Evolutionary conservation across 2,329 filamentous ascomycete genomes (phyloP).

Genomic region (Metarhizium humberi): DNA sequence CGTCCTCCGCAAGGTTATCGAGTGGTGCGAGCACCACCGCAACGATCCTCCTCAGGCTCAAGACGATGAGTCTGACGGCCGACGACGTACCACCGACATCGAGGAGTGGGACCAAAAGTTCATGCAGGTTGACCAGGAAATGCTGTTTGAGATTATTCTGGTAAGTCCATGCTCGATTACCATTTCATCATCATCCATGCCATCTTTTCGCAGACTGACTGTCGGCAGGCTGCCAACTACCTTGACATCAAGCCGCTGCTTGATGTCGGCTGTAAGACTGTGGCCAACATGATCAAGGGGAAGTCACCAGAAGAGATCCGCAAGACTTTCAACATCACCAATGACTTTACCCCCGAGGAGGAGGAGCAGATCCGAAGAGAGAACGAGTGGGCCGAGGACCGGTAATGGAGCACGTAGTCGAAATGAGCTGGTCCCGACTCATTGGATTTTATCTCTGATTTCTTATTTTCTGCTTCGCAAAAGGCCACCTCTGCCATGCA

Average conservation of each 20-base stretch:
- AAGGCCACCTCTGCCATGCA: conserved; percentile 1
- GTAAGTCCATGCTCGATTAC: conserved; percentile 40
- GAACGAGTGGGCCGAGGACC: conserved; percentile 87
- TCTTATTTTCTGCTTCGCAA: background rate
- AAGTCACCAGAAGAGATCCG: conserved; percentile 98
- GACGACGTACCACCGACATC: conserved; percentile 98
- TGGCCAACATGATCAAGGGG: conserved; percentile 99
- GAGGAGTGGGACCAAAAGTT: conserved; percentile 99
- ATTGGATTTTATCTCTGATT: background rate
- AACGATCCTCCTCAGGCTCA: conserved; percentile 71
- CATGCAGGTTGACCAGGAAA: conserved; percentile 99
- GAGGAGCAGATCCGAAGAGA: conserved; percentile 94
- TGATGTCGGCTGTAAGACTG: conserved; percentile 92
- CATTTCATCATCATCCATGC: background rate
- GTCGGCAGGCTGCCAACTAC: conserved; percentile 82
- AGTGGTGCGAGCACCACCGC: conserved; percentile 96
- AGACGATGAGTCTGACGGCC: conserved; percentile 86
- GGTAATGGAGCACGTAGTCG: conserved; percentile 32
- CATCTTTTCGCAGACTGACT: background rate
- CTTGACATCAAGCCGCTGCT: conserved; percentile 97
- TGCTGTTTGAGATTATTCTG: conserved; percentile 98
- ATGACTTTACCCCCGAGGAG: conserved; percentile 97
- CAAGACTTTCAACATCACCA: conserved; percentile 99
- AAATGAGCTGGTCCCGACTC: background rate
- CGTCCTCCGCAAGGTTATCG: conserved; percentile 90